Conservation (phyloP, 2,329 filamentous ascomycete genomes). For the Fusarium protoensiforme region DNA sequence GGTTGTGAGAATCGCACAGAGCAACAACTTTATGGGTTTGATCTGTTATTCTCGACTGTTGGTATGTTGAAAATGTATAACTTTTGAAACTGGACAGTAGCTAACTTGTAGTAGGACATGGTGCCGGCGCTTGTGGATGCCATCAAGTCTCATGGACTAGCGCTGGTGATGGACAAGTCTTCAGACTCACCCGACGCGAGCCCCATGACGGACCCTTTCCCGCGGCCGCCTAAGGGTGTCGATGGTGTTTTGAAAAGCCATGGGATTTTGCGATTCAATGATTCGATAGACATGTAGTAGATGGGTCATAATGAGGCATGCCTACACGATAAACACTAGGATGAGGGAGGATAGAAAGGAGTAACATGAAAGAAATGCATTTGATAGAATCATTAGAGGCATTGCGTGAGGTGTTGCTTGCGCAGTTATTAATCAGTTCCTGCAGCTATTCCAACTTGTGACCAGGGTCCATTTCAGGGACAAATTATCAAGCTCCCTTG, state of each 20-base stretch:
- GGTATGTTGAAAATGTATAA: slow-evolving; percentile 62
- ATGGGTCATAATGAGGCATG: slow-evolving; percentile 38
- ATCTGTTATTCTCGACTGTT: slow-evolving; percentile 89
- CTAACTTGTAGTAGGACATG: slow-evolving; percentile 72
- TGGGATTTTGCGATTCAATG: slow-evolving; percentile 91
- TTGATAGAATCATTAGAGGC: slow-evolving; percentile 17
- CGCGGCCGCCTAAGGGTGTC: slow-evolving; percentile 79
- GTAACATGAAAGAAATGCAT: slow-evolving; percentile 1
- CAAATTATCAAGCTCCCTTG: slow-evolving; percentile 67
- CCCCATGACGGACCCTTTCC: slow-evolving; percentile 61
- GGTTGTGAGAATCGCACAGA: slow-evolving; percentile 89
- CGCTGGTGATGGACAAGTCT: slow-evolving; percentile 89
- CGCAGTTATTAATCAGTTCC: neutral
- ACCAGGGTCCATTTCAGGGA: neutral
- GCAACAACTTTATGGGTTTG: slow-evolving; percentile 98
- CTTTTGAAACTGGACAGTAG: neutral
- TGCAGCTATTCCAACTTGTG: neutral
- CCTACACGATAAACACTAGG: slow-evolving; percentile 25
- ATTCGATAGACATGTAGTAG: slow-evolving; percentile 82
- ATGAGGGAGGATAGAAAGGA: slow-evolving; percentile 29
- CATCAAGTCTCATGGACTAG: slow-evolving; percentile 93
- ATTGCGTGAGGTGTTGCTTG: neutral
- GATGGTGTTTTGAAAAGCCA: slow-evolving; percentile 88
- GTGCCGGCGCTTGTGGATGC: slow-evolving; percentile 92
- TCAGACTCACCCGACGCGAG: slow-evolving; percentile 60